These are phyloP conservation scores for Curvularia spicifera DNA, from an alignment of 2,329 filamentous ascomycete genomes.

Conservation along the genomic window DNA sequence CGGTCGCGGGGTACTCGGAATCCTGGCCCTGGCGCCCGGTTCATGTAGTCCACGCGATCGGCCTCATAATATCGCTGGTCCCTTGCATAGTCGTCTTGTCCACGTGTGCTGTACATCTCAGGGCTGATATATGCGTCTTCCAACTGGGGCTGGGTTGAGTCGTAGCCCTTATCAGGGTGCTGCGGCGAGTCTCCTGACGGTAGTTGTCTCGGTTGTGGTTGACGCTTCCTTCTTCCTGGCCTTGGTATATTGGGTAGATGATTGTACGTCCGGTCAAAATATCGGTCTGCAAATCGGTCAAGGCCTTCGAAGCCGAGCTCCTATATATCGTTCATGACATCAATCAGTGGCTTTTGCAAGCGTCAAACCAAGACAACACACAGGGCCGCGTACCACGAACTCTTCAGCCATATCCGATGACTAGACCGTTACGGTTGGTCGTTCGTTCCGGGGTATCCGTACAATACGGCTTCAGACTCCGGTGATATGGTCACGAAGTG, in stretches of 20 bases:
- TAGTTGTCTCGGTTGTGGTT: conserved; percentile 9
- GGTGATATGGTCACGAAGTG: conserved; percentile 1
- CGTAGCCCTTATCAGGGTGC: conserved; percentile 18
- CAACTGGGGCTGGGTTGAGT: conserved; percentile 2
- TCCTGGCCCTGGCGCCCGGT: conserved; percentile 19
- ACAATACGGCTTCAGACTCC: conserved; percentile 5
- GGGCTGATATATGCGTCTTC: conserved; percentile 3
- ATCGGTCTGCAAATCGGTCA: conserved; percentile 37
- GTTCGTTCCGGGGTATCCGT: conserved; percentile 30
- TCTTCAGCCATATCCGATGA: conserved; percentile 31
- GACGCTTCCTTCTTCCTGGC: conserved; percentile 16
- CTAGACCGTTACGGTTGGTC: conserved; percentile 14
- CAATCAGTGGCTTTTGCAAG: conserved; percentile 19
- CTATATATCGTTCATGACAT: conserved; percentile 22
- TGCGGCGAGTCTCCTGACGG: neutral
- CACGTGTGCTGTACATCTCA: conserved; percentile 30
- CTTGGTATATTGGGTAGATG: conserved; percentile 22
- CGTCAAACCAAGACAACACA: neutral
- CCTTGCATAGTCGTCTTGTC: conserved; percentile 21
- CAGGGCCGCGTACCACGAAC: conserved; percentile 32
- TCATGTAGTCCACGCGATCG: conserved; percentile 23
- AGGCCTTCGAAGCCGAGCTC: conserved; percentile 48
- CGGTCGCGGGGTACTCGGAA: conserved; percentile 22
- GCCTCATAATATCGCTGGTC: conserved; percentile 25
- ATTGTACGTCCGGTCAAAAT: conserved; percentile 39